These are phyloP conservation scores for Casaregolazyma suthepensis DNA, from an alignment of 1,139 yeast genomes.

Conservation along the genomic window DNA sequence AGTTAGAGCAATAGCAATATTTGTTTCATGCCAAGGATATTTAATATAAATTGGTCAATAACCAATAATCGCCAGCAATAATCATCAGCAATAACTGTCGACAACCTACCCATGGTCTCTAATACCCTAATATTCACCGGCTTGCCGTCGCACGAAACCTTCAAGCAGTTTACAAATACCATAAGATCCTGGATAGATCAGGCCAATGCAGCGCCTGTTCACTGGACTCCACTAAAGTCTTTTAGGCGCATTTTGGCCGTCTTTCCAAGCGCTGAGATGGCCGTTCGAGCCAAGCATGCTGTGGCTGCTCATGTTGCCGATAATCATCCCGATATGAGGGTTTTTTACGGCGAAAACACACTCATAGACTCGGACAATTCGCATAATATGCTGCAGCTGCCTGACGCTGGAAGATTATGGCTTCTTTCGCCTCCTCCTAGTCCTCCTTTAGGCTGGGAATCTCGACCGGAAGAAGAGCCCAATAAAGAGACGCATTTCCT, in stretches of 20 bases:
- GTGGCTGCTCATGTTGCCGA: not conserved
- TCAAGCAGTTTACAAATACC: not conserved
- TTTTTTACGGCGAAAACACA: conserved; percentile 22
- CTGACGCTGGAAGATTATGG: conserved; percentile 37
- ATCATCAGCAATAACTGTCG: too few relatives aligned
- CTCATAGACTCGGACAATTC: conserved; percentile 17
- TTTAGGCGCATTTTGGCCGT: conserved; percentile 35
- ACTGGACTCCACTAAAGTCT: conserved; percentile 34
- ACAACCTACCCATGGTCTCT: too few relatives aligned
- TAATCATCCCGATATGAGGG: conserved; percentile 11
- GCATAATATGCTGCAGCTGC: conserved; percentile 27
- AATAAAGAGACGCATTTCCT: conserved; percentile 24
- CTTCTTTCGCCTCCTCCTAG: conserved; percentile 41
- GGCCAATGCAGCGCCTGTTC: conserved; percentile 16
- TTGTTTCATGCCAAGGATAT: not conserved
- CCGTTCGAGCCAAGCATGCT: conserved; percentile 19
- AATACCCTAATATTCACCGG: conserved; percentile 8
- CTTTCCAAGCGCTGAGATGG: conserved; percentile 25
- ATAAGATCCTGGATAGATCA: not conserved
- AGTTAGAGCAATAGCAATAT: not conserved
- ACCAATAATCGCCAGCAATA: too few relatives aligned
- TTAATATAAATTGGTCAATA: not conserved
- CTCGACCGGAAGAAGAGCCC: conserved; percentile 36
- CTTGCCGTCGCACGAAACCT: not conserved
- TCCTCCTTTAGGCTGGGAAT: conserved; percentile 40